These are phyloP conservation scores for Cronartium quercuum DNA, from an alignment of 1,284 basidiomycete species.

Conservation along the genomic window DNA sequence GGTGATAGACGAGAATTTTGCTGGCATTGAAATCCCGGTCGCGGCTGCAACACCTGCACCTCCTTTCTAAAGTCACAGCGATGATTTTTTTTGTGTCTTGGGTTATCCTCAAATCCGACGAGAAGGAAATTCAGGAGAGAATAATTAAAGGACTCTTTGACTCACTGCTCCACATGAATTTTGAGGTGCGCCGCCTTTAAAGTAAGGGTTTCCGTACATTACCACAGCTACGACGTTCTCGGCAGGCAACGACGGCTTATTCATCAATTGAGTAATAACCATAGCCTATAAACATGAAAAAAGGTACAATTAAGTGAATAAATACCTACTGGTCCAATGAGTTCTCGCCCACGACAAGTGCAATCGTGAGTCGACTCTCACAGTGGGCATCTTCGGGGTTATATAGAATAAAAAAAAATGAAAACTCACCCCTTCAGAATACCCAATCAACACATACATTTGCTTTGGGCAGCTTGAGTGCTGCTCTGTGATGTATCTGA, in stretches of 20 bases:
- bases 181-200: conserved; percentile 8
- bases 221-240: conserved; percentile 12
- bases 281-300: conserved; percentile 13
- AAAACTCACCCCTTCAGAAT: conserved; percentile 31
- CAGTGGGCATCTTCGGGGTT: too few species aligned
- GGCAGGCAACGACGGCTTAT: not conserved
- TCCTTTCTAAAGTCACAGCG: not conserved
- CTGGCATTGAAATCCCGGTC: not conserved
- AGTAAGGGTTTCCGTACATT: conserved; percentile 24
- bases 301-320: too few species aligned
- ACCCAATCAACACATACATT: conserved; percentile 27
- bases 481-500: not conserved
- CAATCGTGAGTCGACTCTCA: too few species aligned
- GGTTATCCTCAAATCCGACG: not conserved
- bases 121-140: not conserved
- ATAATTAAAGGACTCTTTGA: too few species aligned
- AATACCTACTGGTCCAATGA: too few species aligned
- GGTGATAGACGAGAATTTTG: not conserved
- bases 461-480: not conserved
- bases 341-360: too few species aligned
- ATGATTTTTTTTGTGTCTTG: not conserved
- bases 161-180: conserved; percentile 23
- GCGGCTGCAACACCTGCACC: not conserved
- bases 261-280: conserved; percentile 14
- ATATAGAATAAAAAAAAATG: not conserved